Base-by-base conservation (phyloP, 495 filamentous ascomycete species). In the Podospora anserina region DNA sequence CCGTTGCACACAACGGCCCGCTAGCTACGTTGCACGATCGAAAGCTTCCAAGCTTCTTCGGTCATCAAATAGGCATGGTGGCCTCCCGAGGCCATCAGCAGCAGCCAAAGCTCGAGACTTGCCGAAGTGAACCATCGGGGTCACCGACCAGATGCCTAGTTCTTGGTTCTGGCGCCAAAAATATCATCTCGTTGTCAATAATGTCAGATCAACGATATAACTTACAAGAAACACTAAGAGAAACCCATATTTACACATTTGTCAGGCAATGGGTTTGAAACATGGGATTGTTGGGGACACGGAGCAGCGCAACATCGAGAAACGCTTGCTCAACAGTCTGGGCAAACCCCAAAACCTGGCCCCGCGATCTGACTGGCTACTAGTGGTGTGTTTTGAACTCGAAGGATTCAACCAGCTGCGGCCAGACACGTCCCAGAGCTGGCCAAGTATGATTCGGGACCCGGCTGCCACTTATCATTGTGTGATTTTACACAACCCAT, bases 391-490 rank as follows among this genome's bases (percentile, higher is more conserved):
- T 63, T 20, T 39, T 32, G 61, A 32, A 49, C 34, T 26, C 23
- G 27, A 63, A 32, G 59, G 59, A 61, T 61, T 61, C 59, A 49
- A 32, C 61, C 61, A 63, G 26, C 32, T 63, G 16, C 23, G 30
- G 60, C 30, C 60, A 34, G 16, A 39, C 7, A 62, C 19, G n/a
- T 26, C 30, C 30, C 30, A 59, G 26, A 59, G 56, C 4, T 19
- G 56, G n/a, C 19, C 19, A 20, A 5, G 56, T 59, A 18, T 18
- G 13, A 49, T 49, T 49, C 39, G 39, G 39, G 39, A 49, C 5
- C 15, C 15, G 9, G 7, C 9, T 49, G 39, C 15, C 15, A 18
- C 15, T 49, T 3, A 16, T 49, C 13, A 16, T 49, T 49, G 15
- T 49, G 9, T 16, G 9, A 49, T 49, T 13, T 49, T 49, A 49